Percentiles rank a stretch among this genome's conserved stretches.
phyloP scores from a whole-genome alignment of 2,329 filamentous ascomycete genomes.

The Fragosphaeria purpurea region DNA sequence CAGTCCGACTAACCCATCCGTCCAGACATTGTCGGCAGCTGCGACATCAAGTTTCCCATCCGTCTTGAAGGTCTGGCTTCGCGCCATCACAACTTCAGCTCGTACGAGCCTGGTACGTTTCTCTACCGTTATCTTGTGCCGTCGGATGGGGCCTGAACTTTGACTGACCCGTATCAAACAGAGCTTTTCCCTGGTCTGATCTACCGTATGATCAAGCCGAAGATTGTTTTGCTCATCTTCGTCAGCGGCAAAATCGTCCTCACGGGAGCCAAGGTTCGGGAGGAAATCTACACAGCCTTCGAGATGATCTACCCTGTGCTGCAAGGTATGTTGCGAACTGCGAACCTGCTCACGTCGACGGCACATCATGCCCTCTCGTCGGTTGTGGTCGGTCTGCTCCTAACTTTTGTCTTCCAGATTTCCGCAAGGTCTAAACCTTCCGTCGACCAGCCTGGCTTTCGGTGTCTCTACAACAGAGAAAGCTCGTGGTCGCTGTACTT shows the following conservation, averaged over 20 bases:
- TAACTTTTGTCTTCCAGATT: conserved; percentile 30
- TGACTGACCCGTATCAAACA: too few relatives aligned
- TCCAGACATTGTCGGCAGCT: conserved; percentile 81
- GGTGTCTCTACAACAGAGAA: neutral
- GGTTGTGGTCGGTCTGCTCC: neutral
- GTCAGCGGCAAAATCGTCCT: conserved; percentile 97
- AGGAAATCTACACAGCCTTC: conserved; percentile 95
- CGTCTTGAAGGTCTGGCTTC: conserved; percentile 93
- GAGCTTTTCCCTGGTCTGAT: conserved; percentile 98
- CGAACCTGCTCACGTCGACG: too few relatives aligned
- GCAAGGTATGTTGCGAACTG: conserved; percentile 49
- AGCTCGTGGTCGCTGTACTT: conserved; percentile 9
- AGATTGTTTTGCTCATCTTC: conserved; percentile 96
- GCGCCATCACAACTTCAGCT: conserved; percentile 98
- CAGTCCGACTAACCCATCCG: too few relatives aligned
- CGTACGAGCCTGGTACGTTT: conserved; percentile 63
- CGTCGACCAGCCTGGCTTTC: neutral
- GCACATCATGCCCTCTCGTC: conserved; percentile 17
- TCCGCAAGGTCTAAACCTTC: conserved; percentile 43
- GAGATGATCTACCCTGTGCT: conserved; percentile 96
- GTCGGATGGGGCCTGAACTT: too few relatives aligned
- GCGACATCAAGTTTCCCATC: conserved; percentile 99
- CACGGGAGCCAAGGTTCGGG: conserved; percentile 93
- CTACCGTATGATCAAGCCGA: conserved; percentile 99
- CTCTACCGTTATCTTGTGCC: neutral